These are phyloP conservation scores for Podospora tetraspora DNA, from an alignment of 495 filamentous ascomycete species.

Conservation along the genomic window DNA sequence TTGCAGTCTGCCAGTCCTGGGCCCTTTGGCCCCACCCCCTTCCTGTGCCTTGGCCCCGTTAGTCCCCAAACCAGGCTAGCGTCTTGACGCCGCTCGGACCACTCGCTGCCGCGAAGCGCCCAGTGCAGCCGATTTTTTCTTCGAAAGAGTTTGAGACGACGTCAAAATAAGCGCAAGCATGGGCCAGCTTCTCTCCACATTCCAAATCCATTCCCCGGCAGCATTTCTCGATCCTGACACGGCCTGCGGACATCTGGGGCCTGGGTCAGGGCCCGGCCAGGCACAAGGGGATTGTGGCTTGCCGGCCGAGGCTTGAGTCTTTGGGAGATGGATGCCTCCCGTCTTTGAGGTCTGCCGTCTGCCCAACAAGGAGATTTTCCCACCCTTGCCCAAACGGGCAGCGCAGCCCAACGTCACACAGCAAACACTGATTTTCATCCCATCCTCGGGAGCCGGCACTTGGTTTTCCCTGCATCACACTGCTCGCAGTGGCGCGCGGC, in stretches of 20 bases:
- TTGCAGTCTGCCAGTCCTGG: not conserved
- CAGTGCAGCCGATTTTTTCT: not conserved
- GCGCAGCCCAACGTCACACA: not conserved
- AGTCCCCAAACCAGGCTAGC: not conserved
- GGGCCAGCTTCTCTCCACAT: not conserved
- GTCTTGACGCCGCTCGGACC: not conserved
- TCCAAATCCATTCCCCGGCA: not conserved
- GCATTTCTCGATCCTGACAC: not conserved
- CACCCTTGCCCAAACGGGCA: not conserved
- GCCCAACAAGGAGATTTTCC: not conserved
- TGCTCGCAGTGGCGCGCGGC: not conserved
- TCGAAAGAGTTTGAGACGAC: not conserved
- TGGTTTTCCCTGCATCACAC: not conserved
- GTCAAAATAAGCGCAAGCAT: not conserved
- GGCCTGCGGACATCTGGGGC: not conserved
- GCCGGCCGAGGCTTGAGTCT: too few species aligned
- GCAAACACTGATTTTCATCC: not conserved
- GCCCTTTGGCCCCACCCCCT: not conserved
- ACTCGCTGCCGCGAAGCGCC: not conserved
- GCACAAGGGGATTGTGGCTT: too few species aligned
- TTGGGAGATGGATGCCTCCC: too few species aligned
- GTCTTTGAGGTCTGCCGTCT: too few species aligned
- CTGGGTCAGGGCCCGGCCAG: not conserved
- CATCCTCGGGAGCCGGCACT: not conserved
- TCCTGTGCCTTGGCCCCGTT: not conserved